phyloP scores from a whole-genome alignment of 306 rosid genomes.

The Macrotyloma uniflorum region DNA sequence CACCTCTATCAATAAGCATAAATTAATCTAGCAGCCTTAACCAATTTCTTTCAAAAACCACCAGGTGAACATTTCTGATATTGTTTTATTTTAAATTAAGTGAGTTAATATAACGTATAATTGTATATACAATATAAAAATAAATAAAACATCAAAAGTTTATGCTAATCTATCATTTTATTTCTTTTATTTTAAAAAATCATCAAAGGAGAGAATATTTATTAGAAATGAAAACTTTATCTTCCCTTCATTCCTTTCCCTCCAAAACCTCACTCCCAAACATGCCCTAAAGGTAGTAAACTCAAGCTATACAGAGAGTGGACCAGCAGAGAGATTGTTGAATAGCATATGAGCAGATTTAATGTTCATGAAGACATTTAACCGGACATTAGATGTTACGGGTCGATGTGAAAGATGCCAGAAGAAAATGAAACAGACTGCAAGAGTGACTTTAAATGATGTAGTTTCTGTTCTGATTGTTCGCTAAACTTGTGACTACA shows the following conservation, averaged over 20 bases:
- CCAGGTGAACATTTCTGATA: neutral
- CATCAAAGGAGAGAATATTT: neutral
- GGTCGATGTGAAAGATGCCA: neutral
- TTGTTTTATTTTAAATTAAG: neutral
- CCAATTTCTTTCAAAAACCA: neutral
- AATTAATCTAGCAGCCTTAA: neutral
- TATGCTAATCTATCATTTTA: neutral
- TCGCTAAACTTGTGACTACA: neutral
- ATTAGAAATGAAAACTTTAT: neutral
- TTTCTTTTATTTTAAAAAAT: neutral
- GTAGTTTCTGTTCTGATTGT: neutral
- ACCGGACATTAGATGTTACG: neutral
- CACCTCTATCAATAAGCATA: neutral
- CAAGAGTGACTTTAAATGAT: neutral
- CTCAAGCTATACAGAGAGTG: conserved; percentile 10
- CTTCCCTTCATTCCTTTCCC: neutral
- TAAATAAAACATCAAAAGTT: too few species aligned
- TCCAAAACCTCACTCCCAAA: neutral
- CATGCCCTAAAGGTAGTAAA: neutral
- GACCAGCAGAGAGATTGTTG: neutral
- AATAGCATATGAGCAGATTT: too few species aligned
- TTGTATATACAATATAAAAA: too few species aligned
- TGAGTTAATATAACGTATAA: too few species aligned
- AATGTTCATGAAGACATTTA: neutral
- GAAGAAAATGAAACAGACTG: neutral